These are phyloP conservation scores for Camelina sativa DNA, from an alignment of 345 rosid genomes.

Conservation along the genomic window DNA sequence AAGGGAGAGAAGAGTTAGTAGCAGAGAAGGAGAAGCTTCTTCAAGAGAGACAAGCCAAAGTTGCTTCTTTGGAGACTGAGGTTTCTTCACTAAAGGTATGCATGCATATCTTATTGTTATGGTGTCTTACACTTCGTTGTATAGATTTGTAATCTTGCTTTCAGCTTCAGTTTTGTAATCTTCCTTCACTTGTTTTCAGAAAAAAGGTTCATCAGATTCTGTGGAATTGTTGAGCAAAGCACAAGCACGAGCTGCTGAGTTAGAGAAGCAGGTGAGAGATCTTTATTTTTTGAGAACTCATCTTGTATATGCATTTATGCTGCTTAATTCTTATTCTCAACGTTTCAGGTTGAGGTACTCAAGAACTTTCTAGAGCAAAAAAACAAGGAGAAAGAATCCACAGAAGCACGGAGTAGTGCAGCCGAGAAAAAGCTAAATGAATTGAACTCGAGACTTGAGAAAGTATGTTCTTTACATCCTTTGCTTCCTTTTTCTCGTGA, in stretches of 20 bases:
- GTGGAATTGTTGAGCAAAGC: conserved; percentile 70
- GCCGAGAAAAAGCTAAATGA: conserved; percentile 68
- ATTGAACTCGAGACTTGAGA: conserved; percentile 57
- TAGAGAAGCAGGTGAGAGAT: conserved; percentile 72
- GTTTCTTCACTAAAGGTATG: conserved; percentile 70
- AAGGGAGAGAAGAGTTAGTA: conserved; percentile 60
- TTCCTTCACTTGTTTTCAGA: conserved; percentile 54
- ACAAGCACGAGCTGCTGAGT: conserved; percentile 66
- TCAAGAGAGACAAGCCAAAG: conserved; percentile 57
- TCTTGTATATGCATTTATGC: background rate
- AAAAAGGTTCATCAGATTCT: conserved; percentile 61
- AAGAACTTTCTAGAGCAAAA: conserved; percentile 56
- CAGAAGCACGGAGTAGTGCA: conserved; percentile 51
- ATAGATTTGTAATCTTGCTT: conserved; percentile 14
- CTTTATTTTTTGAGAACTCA: conserved; percentile 1
- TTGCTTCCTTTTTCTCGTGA: background rate
- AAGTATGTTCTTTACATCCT: conserved; percentile 53
- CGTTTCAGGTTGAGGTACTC: conserved; percentile 66
- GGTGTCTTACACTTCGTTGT: too few species aligned
- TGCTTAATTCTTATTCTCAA: background rate
- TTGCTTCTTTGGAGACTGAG: conserved; percentile 66
- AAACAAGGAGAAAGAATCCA: conserved; percentile 59
- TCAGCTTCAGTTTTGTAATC: too few species aligned
- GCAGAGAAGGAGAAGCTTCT: conserved; percentile 65
- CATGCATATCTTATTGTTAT: too few species aligned